These are phyloP conservation scores for Phylloporus rhodoxanthus DNA, from an alignment of 768 basidiomycete genomes.

Conservation along the genomic window DNA sequence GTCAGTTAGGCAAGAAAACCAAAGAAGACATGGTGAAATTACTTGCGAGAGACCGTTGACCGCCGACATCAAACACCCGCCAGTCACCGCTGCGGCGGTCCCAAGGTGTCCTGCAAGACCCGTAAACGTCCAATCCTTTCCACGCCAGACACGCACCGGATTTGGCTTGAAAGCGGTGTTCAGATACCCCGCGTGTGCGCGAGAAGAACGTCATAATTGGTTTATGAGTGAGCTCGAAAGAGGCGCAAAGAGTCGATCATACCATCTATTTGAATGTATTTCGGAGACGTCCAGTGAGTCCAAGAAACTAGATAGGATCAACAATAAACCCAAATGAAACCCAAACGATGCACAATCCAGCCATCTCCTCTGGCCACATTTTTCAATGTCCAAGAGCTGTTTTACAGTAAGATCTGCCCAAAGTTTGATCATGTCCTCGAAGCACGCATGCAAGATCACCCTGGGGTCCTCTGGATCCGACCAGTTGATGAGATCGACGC, in stretches of 20 bases:
- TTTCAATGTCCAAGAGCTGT: constrained; percentile 44
- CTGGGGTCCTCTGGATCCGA: too few species aligned
- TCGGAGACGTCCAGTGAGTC: constrained; percentile 56
- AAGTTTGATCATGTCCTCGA: constrained; percentile 58
- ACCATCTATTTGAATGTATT: constrained; percentile 51
- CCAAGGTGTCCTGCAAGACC: constrained; percentile 34
- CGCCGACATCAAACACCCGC: constrained; percentile 75
- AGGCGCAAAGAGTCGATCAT: constrained; percentile 5
- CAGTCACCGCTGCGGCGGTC: constrained; percentile 58
- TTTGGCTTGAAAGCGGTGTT: constrained; percentile 40
- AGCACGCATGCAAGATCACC: constrained; percentile 59
- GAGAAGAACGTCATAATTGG: constrained; percentile 60
- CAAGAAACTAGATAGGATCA: constrained; percentile 49
- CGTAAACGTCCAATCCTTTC: not conserved
- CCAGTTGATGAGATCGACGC: too few species aligned
- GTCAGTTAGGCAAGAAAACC: not conserved
- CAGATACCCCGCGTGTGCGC: constrained; percentile 69
- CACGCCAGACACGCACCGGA: constrained; percentile 30
- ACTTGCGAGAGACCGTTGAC: constrained; percentile 62
- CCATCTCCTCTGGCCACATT: constrained; percentile 59
- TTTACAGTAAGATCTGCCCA: constrained; percentile 59
- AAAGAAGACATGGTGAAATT: constrained; percentile 2
- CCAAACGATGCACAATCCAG: constrained; percentile 59
- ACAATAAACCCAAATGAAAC: not conserved
- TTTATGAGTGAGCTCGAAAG: not conserved